Evolutionary conservation across 345 rosid species (phyloP), one percentile per base, ranked within the genome.

Genomic region (Turritis glabra): DNA sequence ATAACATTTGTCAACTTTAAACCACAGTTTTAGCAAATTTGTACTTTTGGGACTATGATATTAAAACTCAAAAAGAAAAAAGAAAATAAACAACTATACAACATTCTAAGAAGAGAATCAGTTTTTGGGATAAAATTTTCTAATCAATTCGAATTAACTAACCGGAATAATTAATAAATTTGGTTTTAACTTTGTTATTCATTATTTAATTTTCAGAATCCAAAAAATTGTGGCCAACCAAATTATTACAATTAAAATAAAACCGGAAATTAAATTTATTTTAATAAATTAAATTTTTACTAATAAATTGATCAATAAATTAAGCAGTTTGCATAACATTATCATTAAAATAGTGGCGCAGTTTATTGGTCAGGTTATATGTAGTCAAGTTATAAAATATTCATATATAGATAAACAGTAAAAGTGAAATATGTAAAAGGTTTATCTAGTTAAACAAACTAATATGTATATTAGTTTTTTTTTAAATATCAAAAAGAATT

Each of bases 371-470:
- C 46, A 32, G 57, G 15, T 47, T 48, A 33, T 3, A 23, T 66
- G 10, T 66, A 33, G 35, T 47, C 19, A 65, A 14, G 8, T 1
- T 46, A 29, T 29, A 0, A 13, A 4, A 19, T 32, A 66, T 22
- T 21, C 15, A 66, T 50, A 38, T 14, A 21, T 32, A 13, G 0
- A n/a, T 14, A 59, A 33, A 71, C 67, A 58, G 18, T 57, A 27
- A 30, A 58, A 19, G 18, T 33, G 18, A 55, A 27, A 56, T 5
- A 56, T 47, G 50, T 23, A 44, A 5, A 58, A 30, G 3, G 3
- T 13, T 41, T 12, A 53, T 46, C 44, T 30, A 44, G 56, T 58
- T 59, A 48, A 69, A 57, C n/a, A 69, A 56, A 71, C 7, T 56
- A 71, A 71, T 43, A 59, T 59, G n/a, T 25, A 37, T 19, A 50